Percentiles rank a stretch among this genome's conserved stretches.
phyloP scores from a whole-genome alignment of 768 basidiomycete species.

The Pleurotus djamor region DNA sequence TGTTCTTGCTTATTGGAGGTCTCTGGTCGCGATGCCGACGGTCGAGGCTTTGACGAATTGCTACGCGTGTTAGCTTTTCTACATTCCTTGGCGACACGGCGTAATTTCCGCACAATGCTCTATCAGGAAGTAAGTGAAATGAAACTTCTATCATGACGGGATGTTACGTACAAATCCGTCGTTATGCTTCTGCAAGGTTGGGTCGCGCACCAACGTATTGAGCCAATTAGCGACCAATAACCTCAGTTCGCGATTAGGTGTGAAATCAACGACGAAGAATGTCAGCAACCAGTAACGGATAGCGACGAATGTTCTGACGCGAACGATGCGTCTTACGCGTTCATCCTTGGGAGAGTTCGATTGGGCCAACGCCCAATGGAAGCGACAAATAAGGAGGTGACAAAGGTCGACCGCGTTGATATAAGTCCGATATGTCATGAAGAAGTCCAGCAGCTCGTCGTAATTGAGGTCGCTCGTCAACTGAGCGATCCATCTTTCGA shows the following conservation, averaged over 20 bases:
- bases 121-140: conserved; percentile 20
- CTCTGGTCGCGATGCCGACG: conserved; percentile 18
- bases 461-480: conserved; percentile 84
- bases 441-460: conserved; percentile 86
- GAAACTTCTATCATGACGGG: neutral
- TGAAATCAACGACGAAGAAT: conserved; percentile 87
- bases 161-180: conserved; percentile 66
- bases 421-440: conserved; percentile 90
- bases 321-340: conserved; percentile 70
- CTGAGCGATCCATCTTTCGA: conserved; percentile 93
- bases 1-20: conserved; percentile 29
- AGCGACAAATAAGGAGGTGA: conserved; percentile 80
- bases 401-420: conserved; percentile 77
- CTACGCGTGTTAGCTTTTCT: conserved; percentile 58
- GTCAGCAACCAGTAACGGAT: conserved; percentile 90
- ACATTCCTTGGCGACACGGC: conserved; percentile 82
- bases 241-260: conserved; percentile 77
- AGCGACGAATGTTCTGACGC: conserved; percentile 87
- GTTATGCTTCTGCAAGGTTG: conserved; percentile 58
- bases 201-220: conserved; percentile 73
- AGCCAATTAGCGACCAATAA: conserved; percentile 75
- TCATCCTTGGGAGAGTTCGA: conserved; percentile 57
- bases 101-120: conserved; percentile 80
- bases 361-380: conserved; percentile 81
- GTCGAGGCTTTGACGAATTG: conserved; percentile 24